Percentiles rank a stretch among this genome's conserved stretches.
Conservation (phyloP, 345 rosid genomes). For the Gossypium bickii region DNA sequence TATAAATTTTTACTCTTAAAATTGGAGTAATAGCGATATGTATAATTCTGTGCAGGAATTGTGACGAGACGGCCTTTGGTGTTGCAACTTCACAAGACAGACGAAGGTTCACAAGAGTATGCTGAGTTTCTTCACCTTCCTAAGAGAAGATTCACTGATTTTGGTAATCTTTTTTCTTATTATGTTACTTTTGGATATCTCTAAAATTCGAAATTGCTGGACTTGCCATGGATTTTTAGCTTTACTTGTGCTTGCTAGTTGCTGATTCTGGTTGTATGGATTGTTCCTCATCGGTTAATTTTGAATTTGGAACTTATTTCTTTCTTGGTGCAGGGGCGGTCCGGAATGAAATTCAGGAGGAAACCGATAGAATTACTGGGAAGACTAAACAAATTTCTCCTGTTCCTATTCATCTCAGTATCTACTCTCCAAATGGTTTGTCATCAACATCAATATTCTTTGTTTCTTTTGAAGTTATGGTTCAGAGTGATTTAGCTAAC, state of each 20-base stretch:
- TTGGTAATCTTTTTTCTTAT: conserved; percentile 22
- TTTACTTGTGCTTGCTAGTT: background rate
- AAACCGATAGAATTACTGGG: conserved; percentile 61
- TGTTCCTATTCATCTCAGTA: conserved; percentile 60
- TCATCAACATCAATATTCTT: background rate
- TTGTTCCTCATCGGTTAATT: background rate
- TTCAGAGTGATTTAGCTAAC: background rate
- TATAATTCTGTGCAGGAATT: conserved; percentile 35
- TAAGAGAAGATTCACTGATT: conserved; percentile 39
- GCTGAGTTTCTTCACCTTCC: conserved; percentile 69
- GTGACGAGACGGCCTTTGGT: conserved; percentile 73
- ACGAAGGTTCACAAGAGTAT: conserved; percentile 43
- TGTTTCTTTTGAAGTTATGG: background rate
- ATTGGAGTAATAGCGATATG: background rate
- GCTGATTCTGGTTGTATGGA: background rate
- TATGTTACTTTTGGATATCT: background rate
- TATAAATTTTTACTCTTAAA: background rate
- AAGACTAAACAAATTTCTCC: conserved; percentile 55
- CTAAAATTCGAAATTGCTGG: background rate
- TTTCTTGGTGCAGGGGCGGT: conserved; percentile 35
- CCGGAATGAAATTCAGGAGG: conserved; percentile 62
- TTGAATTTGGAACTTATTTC: background rate
- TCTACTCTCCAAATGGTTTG: conserved; percentile 54
- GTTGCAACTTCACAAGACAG: conserved; percentile 56
- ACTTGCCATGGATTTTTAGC: background rate